These are phyloP conservation scores for Phytopythium montanum DNA, from an alignment of 352 stramenopile genomes.

Conservation along the genomic window DNA sequence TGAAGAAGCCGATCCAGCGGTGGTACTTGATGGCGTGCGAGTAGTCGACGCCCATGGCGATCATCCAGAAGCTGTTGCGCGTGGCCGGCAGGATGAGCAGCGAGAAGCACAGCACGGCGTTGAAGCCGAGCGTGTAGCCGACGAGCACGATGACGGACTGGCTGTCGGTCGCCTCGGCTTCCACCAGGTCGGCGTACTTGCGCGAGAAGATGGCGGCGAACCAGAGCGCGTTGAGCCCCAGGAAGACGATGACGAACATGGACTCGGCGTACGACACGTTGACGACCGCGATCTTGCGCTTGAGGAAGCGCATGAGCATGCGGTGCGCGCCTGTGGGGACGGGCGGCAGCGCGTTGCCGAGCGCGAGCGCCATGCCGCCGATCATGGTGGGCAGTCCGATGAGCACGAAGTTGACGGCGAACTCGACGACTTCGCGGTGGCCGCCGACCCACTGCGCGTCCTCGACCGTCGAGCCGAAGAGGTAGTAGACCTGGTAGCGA, in stretches of 20 bases:
- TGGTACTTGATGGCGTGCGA: slow-evolving; percentile 87
- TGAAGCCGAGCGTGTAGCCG: slow-evolving; percentile 70
- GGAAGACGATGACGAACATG: slow-evolving; percentile 62
- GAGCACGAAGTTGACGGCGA: slow-evolving; percentile 64
- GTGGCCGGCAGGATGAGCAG: slow-evolving; percentile 59
- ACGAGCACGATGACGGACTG: slow-evolving; percentile 43
- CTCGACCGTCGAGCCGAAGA: slow-evolving; percentile 53
- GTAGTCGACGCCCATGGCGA: slow-evolving; percentile 83
- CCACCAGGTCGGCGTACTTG: slow-evolving; percentile 47
- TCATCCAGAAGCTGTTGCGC: slow-evolving; percentile 82
- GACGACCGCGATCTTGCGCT: slow-evolving; percentile 76
- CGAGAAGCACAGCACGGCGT: slow-evolving; percentile 65
- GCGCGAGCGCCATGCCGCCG: slow-evolving; percentile 56
- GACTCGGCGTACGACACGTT: slow-evolving; percentile 82
- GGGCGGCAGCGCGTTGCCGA: slow-evolving; percentile 63
- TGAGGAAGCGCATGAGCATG: slow-evolving; percentile 74
- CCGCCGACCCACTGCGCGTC: slow-evolving; percentile 61
- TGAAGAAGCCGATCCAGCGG: slow-evolving; percentile 78
- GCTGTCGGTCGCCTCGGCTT: slow-evolving; percentile 38
- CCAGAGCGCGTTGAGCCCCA: slow-evolving; percentile 78
- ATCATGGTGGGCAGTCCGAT: slow-evolving; percentile 76
- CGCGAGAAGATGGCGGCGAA: slow-evolving; percentile 78
- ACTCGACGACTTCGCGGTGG: slow-evolving; percentile 71
- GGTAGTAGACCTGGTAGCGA: slow-evolving; percentile 57
- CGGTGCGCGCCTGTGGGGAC: slow-evolving; percentile 68